These are phyloP conservation scores for Phytopythium montanum DNA, from an alignment of 352 stramenopile species.

Conservation along the genomic window DNA sequence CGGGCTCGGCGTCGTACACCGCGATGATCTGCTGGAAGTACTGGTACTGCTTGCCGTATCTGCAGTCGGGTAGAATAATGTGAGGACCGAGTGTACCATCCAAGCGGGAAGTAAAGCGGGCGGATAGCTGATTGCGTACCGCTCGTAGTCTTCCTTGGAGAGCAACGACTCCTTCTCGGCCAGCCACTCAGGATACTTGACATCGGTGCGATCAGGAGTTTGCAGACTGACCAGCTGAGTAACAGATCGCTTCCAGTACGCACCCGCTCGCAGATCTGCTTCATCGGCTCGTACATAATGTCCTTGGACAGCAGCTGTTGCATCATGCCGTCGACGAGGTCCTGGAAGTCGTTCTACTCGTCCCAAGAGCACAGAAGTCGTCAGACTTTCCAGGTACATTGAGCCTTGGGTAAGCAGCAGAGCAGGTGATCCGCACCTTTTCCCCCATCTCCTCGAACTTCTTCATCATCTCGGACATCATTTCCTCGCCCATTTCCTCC, in stretches of 20 bases:
- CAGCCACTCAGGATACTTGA: slow-evolving; percentile 95
- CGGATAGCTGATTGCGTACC: slow-evolving; percentile 18
- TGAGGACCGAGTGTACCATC: neutral
- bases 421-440: slow-evolving; percentile 54
- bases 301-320: slow-evolving; percentile 97
- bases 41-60: slow-evolving; percentile 96
- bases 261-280: slow-evolving; percentile 90
- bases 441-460: slow-evolving; percentile 95
- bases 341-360: slow-evolving; percentile 83
- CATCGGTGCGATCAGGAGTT: neutral
- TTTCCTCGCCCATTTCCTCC: slow-evolving; percentile 92
- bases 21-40: slow-evolving; percentile 96
- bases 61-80: slow-evolving; percentile 10
- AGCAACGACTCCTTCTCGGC: slow-evolving; percentile 90
- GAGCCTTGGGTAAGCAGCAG: neutral
- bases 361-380: neutral
- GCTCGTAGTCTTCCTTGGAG: slow-evolving; percentile 90
- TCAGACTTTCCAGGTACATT: neutral
- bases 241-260: neutral
- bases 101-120: too few relatives aligned
- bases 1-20: slow-evolving; percentile 96
- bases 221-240: neutral
- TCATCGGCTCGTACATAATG: slow-evolving; percentile 99
- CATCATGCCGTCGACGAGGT: slow-evolving; percentile 98
- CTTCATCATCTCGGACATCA: slow-evolving; percentile 96